phyloP scores from a whole-genome alignment of 352 stramenopile genomes.

The Phytophthora boehmeriae region DNA sequence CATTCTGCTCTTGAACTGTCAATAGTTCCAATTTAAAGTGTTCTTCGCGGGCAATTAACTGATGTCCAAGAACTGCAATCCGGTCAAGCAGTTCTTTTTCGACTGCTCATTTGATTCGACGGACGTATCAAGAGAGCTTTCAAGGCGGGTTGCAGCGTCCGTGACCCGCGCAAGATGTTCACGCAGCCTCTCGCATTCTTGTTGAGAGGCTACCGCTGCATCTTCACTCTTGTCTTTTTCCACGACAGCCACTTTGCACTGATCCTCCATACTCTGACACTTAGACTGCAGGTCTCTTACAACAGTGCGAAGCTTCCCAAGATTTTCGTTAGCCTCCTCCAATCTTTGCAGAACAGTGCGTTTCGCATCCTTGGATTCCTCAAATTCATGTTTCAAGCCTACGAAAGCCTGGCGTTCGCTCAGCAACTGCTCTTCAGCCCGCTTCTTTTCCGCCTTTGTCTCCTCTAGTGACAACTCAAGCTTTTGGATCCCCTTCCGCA shows the following conservation, averaged over 20 bases:
- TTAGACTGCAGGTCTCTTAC: conserved; percentile 51
- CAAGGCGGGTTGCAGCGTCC: conserved; percentile 24
- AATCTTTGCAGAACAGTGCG: conserved; percentile 52
- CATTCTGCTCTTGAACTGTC: conserved; percentile 26
- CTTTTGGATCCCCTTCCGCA: conserved; percentile 77
- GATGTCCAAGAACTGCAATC: conserved; percentile 32
- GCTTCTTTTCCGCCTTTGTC: conserved; percentile 53
- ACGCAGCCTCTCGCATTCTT: conserved; percentile 30
- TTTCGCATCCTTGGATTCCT: conserved; percentile 56
- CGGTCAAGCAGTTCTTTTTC: conserved; percentile 40
- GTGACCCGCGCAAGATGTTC: conserved; percentile 24
- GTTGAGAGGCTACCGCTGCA: conserved; percentile 9
- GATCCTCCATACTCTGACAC: conserved; percentile 36
- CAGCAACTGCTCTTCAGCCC: conserved; percentile 54
- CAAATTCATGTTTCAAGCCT: conserved; percentile 53
- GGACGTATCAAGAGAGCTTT: conserved; percentile 38
- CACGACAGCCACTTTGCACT: conserved; percentile 21
- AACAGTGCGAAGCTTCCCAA: conserved; percentile 60
- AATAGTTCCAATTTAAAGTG: conserved; percentile 31
- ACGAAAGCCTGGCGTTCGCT: conserved; percentile 61
- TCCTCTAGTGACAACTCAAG: conserved; percentile 57
- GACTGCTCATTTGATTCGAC: conserved; percentile 34
- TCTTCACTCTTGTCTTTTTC: conserved; percentile 22
- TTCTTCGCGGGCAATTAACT: conserved; percentile 32
- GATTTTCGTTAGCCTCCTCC: conserved; percentile 73